Evolutionary conservation across 2,329 filamentous ascomycete species (phyloP).

Genomic region (Ascochyta clinopodiicola): DNA sequence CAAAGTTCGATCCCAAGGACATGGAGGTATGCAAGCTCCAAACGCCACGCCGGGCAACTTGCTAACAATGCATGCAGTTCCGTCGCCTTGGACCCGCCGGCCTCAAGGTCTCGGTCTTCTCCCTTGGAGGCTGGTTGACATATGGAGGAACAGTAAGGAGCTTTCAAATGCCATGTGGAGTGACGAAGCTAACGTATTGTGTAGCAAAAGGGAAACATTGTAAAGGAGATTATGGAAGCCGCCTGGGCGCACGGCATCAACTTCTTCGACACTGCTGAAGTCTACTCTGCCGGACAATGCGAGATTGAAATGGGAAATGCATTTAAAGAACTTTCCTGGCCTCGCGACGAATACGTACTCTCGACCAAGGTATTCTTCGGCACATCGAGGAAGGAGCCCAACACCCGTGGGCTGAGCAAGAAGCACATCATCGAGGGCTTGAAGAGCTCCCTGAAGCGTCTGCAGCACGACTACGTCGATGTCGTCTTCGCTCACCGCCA

Average conservation of each 20-base stretch:
- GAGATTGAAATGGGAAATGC: slow-evolving; percentile 65
- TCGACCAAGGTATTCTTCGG: slow-evolving; percentile 58
- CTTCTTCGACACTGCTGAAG: slow-evolving; percentile 59
- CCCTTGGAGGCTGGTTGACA: slow-evolving; percentile 55
- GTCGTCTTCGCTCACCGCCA: slow-evolving; percentile 68
- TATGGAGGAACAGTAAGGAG: slow-evolving; percentile 55
- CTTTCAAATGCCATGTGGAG: neutral
- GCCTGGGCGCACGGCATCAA: slow-evolving; percentile 60
- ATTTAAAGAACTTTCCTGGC: slow-evolving; percentile 57
- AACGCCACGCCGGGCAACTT: neutral
- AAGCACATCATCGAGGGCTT: slow-evolving; percentile 65
- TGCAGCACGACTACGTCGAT: slow-evolving; percentile 71
- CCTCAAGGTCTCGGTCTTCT: slow-evolving; percentile 59
- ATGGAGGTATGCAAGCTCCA: slow-evolving; percentile 35
- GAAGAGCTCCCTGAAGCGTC: slow-evolving; percentile 63
- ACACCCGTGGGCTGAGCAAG: slow-evolving; percentile 57
- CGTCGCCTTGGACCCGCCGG: slow-evolving; percentile 43
- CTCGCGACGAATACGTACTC: slow-evolving; percentile 47
- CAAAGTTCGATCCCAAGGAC: slow-evolving; percentile 59
- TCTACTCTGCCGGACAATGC: slow-evolving; percentile 65
- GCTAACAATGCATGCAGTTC: slow-evolving; percentile 24
- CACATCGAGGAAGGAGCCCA: slow-evolving; percentile 64
- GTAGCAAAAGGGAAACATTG: slow-evolving; percentile 46
- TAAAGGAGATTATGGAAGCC: slow-evolving; percentile 59
- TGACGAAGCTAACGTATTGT: neutral